Evolutionary conservation across 2,329 filamentous ascomycete genomes (phyloP).

Genomic region (Biscogniauxia sp.): DNA sequence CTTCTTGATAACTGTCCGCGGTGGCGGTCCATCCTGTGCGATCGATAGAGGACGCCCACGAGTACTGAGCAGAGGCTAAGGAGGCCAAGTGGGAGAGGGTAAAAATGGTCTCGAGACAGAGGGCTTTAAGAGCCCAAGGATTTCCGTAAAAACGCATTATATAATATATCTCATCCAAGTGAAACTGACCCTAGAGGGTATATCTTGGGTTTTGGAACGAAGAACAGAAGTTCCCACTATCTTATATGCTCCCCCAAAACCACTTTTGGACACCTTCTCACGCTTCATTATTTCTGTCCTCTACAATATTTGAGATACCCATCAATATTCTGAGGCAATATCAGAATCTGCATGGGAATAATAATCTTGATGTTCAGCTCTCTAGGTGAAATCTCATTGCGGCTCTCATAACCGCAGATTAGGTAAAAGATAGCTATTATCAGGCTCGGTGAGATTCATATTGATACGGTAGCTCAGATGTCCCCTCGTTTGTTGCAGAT

Average conservation of each 20-base stretch:
- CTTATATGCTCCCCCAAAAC: background rate
- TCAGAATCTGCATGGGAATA: background rate
- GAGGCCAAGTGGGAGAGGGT: slow-evolving; percentile 15
- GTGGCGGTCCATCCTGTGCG: slow-evolving; percentile 28
- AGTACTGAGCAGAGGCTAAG: slow-evolving; percentile 15
- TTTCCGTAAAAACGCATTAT: background rate
- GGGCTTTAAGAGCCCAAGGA: background rate
- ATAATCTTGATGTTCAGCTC: background rate
- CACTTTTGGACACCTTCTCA: background rate
- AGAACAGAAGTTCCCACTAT: background rate
- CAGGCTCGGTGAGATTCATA: background rate
- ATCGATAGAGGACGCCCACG: slow-evolving; percentile 20
- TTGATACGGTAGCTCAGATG: background rate
- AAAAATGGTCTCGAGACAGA: slow-evolving; percentile 1
- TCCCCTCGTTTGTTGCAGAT: background rate
- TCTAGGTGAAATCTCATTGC: background rate
- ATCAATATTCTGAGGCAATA: background rate
- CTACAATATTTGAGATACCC: background rate
- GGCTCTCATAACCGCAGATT: background rate
- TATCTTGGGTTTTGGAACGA: background rate
- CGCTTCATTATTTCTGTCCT: background rate
- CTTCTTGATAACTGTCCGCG: slow-evolving; percentile 28
- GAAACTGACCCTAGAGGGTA: background rate
- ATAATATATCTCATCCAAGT: background rate
- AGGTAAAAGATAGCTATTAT: background rate